A percentile compares a stretch with the other conserved stretches of the same genome.
Evolutionary conservation across 129 eudicot species (phyloP).

Genomic region (Centrapalus pauciflorus): DNA sequence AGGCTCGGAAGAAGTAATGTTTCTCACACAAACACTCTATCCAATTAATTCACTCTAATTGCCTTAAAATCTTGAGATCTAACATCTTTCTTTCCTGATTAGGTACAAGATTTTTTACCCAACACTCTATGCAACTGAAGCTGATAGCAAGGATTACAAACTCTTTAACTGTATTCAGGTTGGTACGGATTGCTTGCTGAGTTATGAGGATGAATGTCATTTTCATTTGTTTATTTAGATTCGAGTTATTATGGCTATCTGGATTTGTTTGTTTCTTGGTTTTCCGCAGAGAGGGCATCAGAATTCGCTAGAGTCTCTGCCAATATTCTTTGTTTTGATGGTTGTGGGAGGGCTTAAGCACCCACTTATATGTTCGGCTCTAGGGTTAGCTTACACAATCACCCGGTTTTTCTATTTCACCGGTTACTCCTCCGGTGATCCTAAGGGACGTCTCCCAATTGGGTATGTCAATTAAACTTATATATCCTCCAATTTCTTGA

Average conservation of each 20-base stretch:
- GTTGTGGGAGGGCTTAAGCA: conserved; percentile 68
- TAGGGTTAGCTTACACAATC: conserved; percentile 44
- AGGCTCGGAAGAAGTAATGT: conserved; percentile 32
- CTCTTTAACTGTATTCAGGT: conserved; percentile 94
- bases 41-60: not conserved
- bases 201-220: too few species aligned
- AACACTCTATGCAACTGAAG: conserved; percentile 71
- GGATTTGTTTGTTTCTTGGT: conserved; percentile 17
- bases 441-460: conserved; percentile 57
- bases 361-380: conserved; percentile 44
- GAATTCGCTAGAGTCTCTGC: conserved; percentile 74
- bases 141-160: conserved; percentile 88
- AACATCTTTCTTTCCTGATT: not conserved
- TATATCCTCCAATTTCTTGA: not conserved
- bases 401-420: conserved; percentile 73
- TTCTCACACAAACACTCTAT: not conserved
- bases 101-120: conserved; percentile 84
- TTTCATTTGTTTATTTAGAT: not conserved
- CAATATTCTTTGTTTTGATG: conserved; percentile 56
- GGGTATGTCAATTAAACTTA: conserved; percentile 41
- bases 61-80: not conserved
- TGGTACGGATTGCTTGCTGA: not conserved
- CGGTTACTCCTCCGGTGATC: conserved; percentile 76
- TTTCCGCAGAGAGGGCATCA: conserved; percentile 99
- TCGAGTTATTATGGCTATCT: not conserved